These are phyloP conservation scores for Kernera saxatilis DNA, from an alignment of 345 rosid genomes.

Conservation along the genomic window DNA sequence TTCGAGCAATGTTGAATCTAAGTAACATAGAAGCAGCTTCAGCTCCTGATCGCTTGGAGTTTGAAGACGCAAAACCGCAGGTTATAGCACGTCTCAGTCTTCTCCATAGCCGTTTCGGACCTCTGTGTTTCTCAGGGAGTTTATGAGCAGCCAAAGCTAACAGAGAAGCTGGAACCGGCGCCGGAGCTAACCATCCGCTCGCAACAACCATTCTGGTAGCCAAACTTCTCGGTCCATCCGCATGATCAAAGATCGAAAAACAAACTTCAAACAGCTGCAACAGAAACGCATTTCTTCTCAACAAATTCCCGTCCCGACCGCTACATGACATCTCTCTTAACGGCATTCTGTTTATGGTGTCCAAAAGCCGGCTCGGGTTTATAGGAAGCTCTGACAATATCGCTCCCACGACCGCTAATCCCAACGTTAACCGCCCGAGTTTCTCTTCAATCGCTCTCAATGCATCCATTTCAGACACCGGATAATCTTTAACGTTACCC, in stretches of 20 bases:
- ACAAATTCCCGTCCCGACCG: slow-evolving; percentile 42
- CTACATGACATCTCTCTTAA: slow-evolving; percentile 57
- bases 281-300: slow-evolving; percentile 55
- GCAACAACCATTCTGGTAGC: slow-evolving; percentile 91
- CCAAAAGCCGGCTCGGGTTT: slow-evolving; percentile 79
- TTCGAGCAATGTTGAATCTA: slow-evolving; percentile 72
- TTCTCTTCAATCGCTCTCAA: slow-evolving; percentile 81
- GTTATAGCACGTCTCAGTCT: slow-evolving; percentile 51
- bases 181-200: slow-evolving; percentile 92
- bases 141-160: slow-evolving; percentile 72
- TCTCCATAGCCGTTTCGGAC: slow-evolving; percentile 49
- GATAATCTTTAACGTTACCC: slow-evolving; percentile 57
- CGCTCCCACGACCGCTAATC: slow-evolving; percentile 76
- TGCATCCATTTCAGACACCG: slow-evolving; percentile 60
- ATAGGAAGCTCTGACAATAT: slow-evolving; percentile 86
- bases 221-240: slow-evolving; percentile 80
- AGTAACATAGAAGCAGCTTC: slow-evolving; percentile 80
- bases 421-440: slow-evolving; percentile 68
- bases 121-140: slow-evolving; percentile 62
- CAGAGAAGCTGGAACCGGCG: slow-evolving; percentile 61
- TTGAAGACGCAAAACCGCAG: slow-evolving; percentile 61
- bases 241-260: slow-evolving; percentile 92
- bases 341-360: slow-evolving; percentile 85
- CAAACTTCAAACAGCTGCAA: slow-evolving; percentile 91
- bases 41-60: slow-evolving; percentile 59